Conservation (phyloP, 495 filamentous ascomycete genomes). For the Antarctomyces pellizariae region DNA sequence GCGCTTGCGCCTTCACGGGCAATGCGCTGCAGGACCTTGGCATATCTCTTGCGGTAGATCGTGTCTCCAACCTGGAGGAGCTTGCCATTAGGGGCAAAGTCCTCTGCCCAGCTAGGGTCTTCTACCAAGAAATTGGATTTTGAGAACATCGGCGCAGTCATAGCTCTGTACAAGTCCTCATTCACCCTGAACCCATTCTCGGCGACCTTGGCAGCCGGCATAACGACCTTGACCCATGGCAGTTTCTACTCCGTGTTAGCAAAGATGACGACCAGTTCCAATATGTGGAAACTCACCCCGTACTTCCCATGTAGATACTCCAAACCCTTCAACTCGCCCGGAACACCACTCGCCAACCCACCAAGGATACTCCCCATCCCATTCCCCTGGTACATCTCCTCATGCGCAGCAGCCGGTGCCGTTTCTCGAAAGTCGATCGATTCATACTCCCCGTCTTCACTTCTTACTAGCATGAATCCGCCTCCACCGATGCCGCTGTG, state of each 20-base stretch:
- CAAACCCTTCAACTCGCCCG: constrained; percentile 61
- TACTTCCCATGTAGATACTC: constrained; percentile 54
- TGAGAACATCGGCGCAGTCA: constrained; percentile 19
- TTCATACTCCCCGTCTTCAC: constrained; percentile 38
- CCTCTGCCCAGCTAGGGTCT: constrained; percentile 57
- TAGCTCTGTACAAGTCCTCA: constrained; percentile 45
- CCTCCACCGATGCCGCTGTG: constrained; percentile 75
- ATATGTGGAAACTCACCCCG: constrained; percentile 16
- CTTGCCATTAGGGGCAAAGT: constrained; percentile 66
- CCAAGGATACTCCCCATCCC: constrained; percentile 20
- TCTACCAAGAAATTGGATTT: constrained; percentile 39
- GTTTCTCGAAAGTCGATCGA: constrained; percentile 72
- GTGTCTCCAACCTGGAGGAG: constrained; percentile 44
- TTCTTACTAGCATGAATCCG: constrained; percentile 63
- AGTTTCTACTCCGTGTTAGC: constrained; percentile 16
- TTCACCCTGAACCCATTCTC: constrained; percentile 48
- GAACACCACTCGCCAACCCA: constrained; percentile 56
- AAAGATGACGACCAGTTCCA: background rate
- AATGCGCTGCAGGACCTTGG: constrained; percentile 52
- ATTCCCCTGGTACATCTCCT: constrained; percentile 59
- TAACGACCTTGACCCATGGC: constrained; percentile 43
- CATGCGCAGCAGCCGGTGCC: constrained; percentile 49
- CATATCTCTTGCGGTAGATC: constrained; percentile 58
- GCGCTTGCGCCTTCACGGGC: constrained; percentile 41
- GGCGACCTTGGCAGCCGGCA: constrained; percentile 51